These are phyloP conservation scores for Dryas integrifolia DNA, from an alignment of 331 rosid species.

Conservation along the genomic window DNA sequence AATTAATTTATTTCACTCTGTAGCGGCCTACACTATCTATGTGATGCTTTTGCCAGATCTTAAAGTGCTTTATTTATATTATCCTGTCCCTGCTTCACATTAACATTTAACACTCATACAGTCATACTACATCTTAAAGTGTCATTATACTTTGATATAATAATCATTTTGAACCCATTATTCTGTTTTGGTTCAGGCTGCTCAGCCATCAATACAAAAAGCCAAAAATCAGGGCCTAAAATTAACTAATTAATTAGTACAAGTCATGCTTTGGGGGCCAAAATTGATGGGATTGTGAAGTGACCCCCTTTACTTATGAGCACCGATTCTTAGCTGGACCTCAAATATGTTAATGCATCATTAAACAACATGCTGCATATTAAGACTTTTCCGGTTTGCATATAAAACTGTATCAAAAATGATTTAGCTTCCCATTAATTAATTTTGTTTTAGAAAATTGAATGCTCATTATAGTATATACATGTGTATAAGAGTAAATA, in stretches of 20 bases:
- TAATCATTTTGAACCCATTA: constrained; percentile 12
- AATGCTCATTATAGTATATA: not conserved
- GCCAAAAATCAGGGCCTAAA: not conserved
- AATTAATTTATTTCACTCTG: constrained; percentile 38
- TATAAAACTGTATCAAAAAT: not conserved
- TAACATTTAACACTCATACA: not conserved
- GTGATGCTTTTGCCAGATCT: constrained; percentile 61
- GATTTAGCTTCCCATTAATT: not conserved
- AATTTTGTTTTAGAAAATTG: not conserved
- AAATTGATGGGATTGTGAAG: constrained; percentile 2
- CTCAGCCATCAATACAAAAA: not conserved
- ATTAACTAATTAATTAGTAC: not conserved
- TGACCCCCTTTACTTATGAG: not conserved
- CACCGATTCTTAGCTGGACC: not conserved
- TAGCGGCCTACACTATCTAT: constrained; percentile 55
- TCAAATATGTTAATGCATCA: not conserved
- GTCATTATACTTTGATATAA: not conserved
- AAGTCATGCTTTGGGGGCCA: not conserved
- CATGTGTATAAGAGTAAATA: not conserved
- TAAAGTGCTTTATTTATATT: constrained; percentile 47
- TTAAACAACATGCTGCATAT: not conserved
- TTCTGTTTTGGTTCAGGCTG: not conserved
- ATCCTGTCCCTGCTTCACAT: constrained; percentile 17
- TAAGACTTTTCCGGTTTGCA: not conserved
- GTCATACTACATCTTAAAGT: not conserved